Percentiles rank a stretch among this genome's conserved stretches.
phyloP scores from a whole-genome alignment of 345 rosid genomes.

The Populus alba region DNA sequence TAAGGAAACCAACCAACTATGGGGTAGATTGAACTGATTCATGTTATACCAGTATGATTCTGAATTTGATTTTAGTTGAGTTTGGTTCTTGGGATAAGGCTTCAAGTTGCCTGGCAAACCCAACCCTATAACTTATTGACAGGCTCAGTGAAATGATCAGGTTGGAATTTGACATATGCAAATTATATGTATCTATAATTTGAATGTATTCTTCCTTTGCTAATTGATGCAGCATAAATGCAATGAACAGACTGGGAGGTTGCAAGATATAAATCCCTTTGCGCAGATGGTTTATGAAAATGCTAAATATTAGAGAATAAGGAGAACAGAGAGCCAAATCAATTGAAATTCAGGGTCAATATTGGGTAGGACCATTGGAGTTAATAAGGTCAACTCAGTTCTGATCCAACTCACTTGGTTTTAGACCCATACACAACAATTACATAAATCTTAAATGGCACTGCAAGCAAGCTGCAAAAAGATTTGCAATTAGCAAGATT shows the following conservation, averaged over 20 bases:
- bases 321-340: background rate
- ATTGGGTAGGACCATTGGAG: background rate
- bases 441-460: background rate
- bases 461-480: background rate
- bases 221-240: background rate
- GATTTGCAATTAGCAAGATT: background rate
- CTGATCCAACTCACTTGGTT: background rate
- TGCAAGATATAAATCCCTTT: background rate
- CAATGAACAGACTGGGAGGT: background rate
- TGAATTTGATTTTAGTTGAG: background rate
- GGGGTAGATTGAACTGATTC: background rate
- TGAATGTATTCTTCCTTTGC: background rate
- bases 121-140: background rate
- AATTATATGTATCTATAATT: no score
- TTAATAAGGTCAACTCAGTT: background rate
- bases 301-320: background rate
- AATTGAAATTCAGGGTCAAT: background rate
- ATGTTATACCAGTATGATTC: background rate
- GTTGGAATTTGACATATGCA: background rate
- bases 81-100: background rate
- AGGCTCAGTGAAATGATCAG: background rate
- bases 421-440: background rate
- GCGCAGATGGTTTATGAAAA: background rate
- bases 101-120: background rate
- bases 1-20: background rate